Conservation (phyloP, 192 early-diverging fungal species). For the Backusella morwellensis region DNA sequence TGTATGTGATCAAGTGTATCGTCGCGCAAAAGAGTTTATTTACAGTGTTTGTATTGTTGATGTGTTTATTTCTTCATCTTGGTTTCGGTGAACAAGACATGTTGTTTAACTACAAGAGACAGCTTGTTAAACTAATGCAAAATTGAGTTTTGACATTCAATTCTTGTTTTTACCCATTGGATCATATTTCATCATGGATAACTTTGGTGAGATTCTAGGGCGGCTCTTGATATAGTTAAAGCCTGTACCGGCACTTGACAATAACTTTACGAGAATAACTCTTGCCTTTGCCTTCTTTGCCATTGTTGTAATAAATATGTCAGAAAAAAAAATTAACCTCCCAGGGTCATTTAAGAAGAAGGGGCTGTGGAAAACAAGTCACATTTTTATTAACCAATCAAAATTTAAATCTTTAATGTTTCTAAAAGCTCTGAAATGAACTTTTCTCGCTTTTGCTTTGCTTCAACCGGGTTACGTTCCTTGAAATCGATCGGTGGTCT, state of each 20-base stretch:
- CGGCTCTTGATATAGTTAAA: constrained; percentile 85
- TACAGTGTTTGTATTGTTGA: background rate
- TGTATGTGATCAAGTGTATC: background rate
- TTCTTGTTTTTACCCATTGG: constrained; percentile 61
- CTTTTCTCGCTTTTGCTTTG: constrained; percentile 20
- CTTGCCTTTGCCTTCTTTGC: constrained; percentile 85
- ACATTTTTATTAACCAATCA: background rate
- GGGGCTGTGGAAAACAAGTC: background rate
- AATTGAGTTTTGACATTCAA: background rate
- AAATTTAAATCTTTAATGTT: background rate
- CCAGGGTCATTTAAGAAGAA: background rate
- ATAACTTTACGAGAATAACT: constrained; percentile 81
- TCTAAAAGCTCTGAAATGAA: constrained; percentile 1
- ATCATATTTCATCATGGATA: constrained; percentile 93
- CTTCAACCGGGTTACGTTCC: constrained; percentile 28
- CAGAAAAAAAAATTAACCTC: background rate
- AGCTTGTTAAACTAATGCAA: background rate
- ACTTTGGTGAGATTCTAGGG: constrained; percentile 74
- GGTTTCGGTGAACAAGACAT: constrained; percentile 85
- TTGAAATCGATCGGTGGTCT: constrained; percentile 32
- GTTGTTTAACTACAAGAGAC: constrained; percentile 65
- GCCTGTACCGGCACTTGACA: constrained; percentile 89
- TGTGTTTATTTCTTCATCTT: constrained; percentile 63
- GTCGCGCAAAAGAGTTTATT: background rate
- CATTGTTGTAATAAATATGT: constrained; percentile 39